These are phyloP conservation scores for Coemansia nantahalensis DNA, from an alignment of 192 early-diverging fungal genomes.

Conservation along the genomic window DNA sequence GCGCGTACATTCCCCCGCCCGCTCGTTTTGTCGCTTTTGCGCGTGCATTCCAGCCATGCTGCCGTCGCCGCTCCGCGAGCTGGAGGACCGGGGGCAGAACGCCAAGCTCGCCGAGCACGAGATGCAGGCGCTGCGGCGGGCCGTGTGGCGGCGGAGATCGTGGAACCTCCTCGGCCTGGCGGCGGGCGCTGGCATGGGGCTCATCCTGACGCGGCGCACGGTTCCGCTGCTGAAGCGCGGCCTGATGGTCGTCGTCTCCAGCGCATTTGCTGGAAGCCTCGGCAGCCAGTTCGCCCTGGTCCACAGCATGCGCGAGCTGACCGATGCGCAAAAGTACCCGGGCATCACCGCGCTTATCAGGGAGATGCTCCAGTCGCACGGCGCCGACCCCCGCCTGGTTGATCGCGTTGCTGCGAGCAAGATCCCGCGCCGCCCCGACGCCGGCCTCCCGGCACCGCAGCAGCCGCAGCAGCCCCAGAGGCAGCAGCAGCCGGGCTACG, in stretches of 20 bases:
- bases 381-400: slow-evolving; percentile 29
- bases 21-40: not conserved
- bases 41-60: slow-evolving; percentile 5
- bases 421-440: slow-evolving; percentile 8
- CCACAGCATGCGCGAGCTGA: slow-evolving; percentile 15
- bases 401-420: slow-evolving; percentile 6
- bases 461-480: too few relatives aligned
- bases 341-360: slow-evolving; percentile 27
- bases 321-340: slow-evolving; percentile 31
- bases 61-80: slow-evolving; percentile 14
- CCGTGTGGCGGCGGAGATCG: not conserved
- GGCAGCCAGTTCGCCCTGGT: slow-evolving; percentile 1
- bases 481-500: slow-evolving; percentile 6
- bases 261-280: slow-evolving; percentile 11
- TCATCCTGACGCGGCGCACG: slow-evolving; percentile 17
- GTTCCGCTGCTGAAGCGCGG: slow-evolving; percentile 6
- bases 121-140: slow-evolving; percentile 11
- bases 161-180: slow-evolving; percentile 7
- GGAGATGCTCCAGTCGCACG: slow-evolving; percentile 29
- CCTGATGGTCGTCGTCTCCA: slow-evolving; percentile 15
- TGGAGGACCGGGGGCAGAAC: slow-evolving; percentile 22
- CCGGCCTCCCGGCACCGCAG: slow-evolving; percentile 20
- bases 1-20: too few relatives aligned
- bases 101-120: slow-evolving; percentile 25
- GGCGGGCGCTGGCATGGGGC: slow-evolving; percentile 21